These are phyloP conservation scores for Hygrocybe coccinea DNA, from an alignment of 768 basidiomycete species.

Conservation along the genomic window DNA sequence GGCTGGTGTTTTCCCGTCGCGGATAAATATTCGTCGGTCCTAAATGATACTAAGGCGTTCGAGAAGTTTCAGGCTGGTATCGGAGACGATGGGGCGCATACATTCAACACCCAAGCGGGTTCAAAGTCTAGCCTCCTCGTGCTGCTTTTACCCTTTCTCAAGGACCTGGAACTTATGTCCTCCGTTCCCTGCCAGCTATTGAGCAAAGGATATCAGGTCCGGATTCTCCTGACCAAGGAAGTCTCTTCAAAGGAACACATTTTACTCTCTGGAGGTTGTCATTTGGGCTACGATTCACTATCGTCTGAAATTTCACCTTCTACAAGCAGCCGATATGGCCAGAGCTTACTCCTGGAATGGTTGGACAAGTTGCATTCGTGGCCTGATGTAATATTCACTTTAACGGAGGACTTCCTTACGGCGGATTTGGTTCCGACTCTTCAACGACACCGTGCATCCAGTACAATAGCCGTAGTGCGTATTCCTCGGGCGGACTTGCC, in stretches of 20 bases:
- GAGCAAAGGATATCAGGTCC: slow-evolving; percentile 1
- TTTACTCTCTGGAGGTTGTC: slow-evolving; percentile 14
- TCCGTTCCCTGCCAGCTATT: slow-evolving; percentile 7
- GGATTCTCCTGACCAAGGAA: slow-evolving; percentile 4
- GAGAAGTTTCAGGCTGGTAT: background rate
- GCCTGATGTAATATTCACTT: slow-evolving; percentile 33
- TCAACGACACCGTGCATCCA: slow-evolving; percentile 16
- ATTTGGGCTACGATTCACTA: slow-evolving; percentile 16
- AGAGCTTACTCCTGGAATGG: slow-evolving; percentile 26
- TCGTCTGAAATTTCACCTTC: background rate
- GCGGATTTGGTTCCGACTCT: slow-evolving; percentile 14
- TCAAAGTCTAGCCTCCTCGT: slow-evolving; percentile 12
- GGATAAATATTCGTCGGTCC: background rate
- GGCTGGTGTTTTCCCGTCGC: background rate
- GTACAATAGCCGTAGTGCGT: slow-evolving; percentile 34
- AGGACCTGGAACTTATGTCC: slow-evolving; percentile 8
- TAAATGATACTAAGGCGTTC: background rate
- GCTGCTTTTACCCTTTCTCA: slow-evolving; percentile 16
- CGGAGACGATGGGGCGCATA: background rate
- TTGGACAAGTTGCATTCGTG: slow-evolving; percentile 21
- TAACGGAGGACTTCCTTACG: slow-evolving; percentile 27
- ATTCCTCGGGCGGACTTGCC: slow-evolving; percentile 47
- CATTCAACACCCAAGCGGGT: background rate
- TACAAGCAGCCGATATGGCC: background rate
- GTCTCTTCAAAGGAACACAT: background rate